Percentiles rank a stretch among this genome's conserved stretches.
Evolutionary conservation across 208 protist species (phyloP).

Genomic region (Leishmania turanica): DNA sequence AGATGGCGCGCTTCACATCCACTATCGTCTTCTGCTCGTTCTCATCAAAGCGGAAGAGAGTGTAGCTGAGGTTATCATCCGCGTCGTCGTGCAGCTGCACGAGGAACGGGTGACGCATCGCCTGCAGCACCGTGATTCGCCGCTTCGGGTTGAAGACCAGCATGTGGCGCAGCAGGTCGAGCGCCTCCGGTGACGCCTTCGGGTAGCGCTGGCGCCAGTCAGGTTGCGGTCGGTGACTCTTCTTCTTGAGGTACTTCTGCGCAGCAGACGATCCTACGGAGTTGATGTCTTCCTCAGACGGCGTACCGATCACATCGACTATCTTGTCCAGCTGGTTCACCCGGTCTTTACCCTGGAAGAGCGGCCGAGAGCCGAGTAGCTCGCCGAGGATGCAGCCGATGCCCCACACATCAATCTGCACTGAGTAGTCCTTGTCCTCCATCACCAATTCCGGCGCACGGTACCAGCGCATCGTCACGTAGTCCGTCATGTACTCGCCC

Average conservation of each 20-base stretch:
- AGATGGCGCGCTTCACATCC: constrained; percentile 90
- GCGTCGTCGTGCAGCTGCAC: constrained; percentile 83
- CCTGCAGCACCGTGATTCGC: constrained; percentile 91
- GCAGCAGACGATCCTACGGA: constrained; percentile 77
- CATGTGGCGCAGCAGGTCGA: constrained; percentile 93
- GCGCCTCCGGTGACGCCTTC: constrained; percentile 66
- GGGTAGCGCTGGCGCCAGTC: constrained; percentile 84
- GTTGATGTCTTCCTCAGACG: constrained; percentile 82
- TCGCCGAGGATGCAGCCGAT: constrained; percentile 92
- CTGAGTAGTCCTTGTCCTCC: constrained; percentile 90
- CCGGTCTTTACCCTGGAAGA: constrained; percentile 90
- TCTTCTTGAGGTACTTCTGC: constrained; percentile 90
- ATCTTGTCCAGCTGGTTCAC: constrained; percentile 94
- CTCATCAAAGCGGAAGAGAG: constrained; percentile 86
- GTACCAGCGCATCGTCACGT: constrained; percentile 96
- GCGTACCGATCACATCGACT: constrained; percentile 92
- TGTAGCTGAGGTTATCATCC: constrained; percentile 59
- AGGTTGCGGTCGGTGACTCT: constrained; percentile 38
- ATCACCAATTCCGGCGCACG: constrained; percentile 94
- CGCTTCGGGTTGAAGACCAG: constrained; percentile 93
- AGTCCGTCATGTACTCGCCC: constrained; percentile 93
- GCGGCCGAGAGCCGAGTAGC: constrained; percentile 82
- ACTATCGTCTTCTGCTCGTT: constrained; percentile 60
- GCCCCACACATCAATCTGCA: constrained; percentile 92
- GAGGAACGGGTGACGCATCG: constrained; percentile 90